Conservation (phyloP, 805 yeast genomes). For the Vanderwaltozyma verrucispora region DNA sequence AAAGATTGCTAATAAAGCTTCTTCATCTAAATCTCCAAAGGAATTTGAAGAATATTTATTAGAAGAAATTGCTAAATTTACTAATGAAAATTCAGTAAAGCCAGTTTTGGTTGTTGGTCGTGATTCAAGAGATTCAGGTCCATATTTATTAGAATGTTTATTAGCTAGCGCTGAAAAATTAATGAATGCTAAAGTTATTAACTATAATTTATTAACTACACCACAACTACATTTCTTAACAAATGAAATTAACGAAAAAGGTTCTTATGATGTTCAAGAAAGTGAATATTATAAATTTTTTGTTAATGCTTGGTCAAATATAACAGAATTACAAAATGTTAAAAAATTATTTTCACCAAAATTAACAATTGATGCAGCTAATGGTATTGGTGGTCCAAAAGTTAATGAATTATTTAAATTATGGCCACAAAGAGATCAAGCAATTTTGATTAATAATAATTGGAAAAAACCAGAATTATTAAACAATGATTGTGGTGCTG, state of each 20-base stretch:
- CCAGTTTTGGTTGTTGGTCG: constrained; percentile 60
- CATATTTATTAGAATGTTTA: constrained; percentile 33
- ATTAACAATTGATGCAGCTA: constrained; percentile 80
- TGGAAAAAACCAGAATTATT: constrained; percentile 45
- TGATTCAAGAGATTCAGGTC: constrained; percentile 85
- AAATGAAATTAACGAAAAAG: constrained; percentile 45
- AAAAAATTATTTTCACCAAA: constrained; percentile 9
- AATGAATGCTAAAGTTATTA: constrained; percentile 36
- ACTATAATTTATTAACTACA: constrained; percentile 73
- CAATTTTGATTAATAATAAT: constrained; percentile 44
- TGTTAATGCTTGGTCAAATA: constrained; percentile 28
- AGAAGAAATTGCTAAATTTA: constrained; percentile 23
- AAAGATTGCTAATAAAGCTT: constrained; percentile 52
- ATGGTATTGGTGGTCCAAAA: constrained; percentile 93
- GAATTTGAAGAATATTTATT: constrained; percentile 28
- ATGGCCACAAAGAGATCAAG: constrained; percentile 24
- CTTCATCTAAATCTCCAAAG: constrained; percentile 31
- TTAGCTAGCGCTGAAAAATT: constrained; percentile 53
- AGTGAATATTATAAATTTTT: constrained; percentile 62
- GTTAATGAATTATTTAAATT: constrained; percentile 35
- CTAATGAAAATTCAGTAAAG: constrained; percentile 3
- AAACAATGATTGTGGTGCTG: constrained; percentile 88
- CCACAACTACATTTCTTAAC: constrained; percentile 91
- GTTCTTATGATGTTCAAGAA: constrained; percentile 51
- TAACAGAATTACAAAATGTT: constrained; percentile 10